These are phyloP conservation scores for Agaricales sp. DNA, from an alignment of 1,284 basidiomycete genomes.

Conservation along the genomic window DNA sequence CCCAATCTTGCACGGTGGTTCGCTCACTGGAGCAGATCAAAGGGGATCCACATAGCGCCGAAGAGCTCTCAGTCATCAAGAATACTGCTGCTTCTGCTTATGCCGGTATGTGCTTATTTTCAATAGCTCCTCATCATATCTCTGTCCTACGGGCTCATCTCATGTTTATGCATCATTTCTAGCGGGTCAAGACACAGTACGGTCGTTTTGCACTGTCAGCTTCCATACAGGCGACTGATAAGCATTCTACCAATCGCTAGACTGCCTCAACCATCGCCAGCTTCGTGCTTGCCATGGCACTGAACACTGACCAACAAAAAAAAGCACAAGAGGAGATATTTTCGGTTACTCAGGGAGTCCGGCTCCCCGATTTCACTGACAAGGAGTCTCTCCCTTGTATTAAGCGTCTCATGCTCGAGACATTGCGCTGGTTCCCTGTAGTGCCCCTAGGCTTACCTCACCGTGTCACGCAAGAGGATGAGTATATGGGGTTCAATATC, in stretches of 20 bases:
- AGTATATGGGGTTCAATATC: conserved; percentile 9
- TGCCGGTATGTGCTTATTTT: not conserved
- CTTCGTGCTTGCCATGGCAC: conserved; percentile 31
- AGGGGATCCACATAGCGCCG: no score
- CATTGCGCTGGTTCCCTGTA: not conserved
- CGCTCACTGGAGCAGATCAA: no score
- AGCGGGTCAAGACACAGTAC: conserved; percentile 1
- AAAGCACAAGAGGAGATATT: conserved; percentile 33
- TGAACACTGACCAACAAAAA: conserved; percentile 27
- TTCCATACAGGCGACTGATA: no score
- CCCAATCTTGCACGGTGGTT: no score
- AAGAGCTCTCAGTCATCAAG: not conserved
- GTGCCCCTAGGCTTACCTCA: conserved; percentile 4
- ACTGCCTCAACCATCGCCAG: conserved; percentile 28
- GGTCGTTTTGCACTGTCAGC: not conserved
- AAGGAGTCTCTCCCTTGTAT: conserved; percentile 26
- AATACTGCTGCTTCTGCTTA: not conserved
- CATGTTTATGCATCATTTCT: no score
- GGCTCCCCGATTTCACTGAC: conserved; percentile 30
- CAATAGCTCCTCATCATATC: not conserved
- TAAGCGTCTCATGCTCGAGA: conserved; percentile 1
- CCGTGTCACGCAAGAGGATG: conserved; percentile 8
- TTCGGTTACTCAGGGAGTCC: conserved; percentile 23
- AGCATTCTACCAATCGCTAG: no score
- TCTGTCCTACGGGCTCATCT: no score